These are phyloP conservation scores for Fusarium multiceps DNA, from an alignment of 2,329 filamentous ascomycete species.

Conservation along the genomic window DNA sequence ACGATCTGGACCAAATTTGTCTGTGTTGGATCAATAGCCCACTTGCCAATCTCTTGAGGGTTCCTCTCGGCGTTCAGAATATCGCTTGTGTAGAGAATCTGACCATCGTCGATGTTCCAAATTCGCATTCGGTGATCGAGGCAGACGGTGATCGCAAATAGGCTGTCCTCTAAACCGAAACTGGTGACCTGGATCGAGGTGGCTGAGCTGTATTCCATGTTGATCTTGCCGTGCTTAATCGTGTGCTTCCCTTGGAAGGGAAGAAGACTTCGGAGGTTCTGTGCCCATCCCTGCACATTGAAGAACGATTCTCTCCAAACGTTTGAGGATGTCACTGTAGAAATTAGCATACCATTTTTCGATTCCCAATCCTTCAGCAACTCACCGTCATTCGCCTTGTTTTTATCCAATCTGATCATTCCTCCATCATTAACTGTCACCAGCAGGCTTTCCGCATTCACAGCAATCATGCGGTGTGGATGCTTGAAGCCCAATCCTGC, in stretches of 20 bases:
- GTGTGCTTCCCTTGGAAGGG: constrained; percentile 74
- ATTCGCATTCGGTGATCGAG: constrained; percentile 89
- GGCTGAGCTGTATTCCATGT: constrained; percentile 75
- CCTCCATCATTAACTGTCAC: constrained; percentile 84
- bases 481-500: constrained; percentile 81
- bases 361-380: not conserved
- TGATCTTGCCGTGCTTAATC: constrained; percentile 70
- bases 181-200: constrained; percentile 69
- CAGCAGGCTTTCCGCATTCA: constrained; percentile 78
- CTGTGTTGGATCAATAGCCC: constrained; percentile 82
- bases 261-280: constrained; percentile 73
- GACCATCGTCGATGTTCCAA: constrained; percentile 88
- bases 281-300: constrained; percentile 77
- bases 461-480: constrained; percentile 83
- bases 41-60: constrained; percentile 76
- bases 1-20: constrained; percentile 80
- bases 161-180: constrained; percentile 61
- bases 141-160: constrained; percentile 81
- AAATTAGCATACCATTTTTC: constrained; percentile 5
- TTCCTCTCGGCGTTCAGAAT: constrained; percentile 75
- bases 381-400: constrained; percentile 60
- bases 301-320: constrained; percentile 79
- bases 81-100: constrained; percentile 80
- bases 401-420: constrained; percentile 76
- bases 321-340: constrained; percentile 41